Conservation (phyloP, 257 asterid species). For the Linderniella brevidens region DNA sequence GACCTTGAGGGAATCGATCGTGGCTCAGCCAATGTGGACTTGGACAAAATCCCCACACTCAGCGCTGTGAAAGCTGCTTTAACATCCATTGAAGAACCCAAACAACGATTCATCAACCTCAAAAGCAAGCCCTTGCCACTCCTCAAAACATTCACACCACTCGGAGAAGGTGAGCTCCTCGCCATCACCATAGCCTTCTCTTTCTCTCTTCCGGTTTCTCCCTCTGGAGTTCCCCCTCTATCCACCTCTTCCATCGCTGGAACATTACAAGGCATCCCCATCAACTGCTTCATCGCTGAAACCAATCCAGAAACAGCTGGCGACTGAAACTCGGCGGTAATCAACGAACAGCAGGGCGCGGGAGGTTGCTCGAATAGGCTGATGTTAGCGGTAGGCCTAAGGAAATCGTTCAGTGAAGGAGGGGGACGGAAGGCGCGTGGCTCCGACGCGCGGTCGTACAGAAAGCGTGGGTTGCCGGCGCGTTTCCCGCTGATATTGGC, state of each 20-base stretch:
- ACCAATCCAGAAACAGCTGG: conserved; percentile 33
- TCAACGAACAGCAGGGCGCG: conserved; percentile 14
- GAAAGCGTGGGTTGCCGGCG: conserved; percentile 30
- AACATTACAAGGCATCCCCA: conserved; percentile 47
- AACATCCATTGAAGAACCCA: conserved; percentile 47
- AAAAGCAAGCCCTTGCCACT: conserved; percentile 40
- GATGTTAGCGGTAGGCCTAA: conserved; percentile 18
- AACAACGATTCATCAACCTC: conserved; percentile 40
- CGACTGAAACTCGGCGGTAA: conserved; percentile 31
- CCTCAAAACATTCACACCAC: conserved; percentile 7
- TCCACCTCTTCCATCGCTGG: conserved; percentile 31
- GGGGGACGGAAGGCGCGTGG: conserved; percentile 22
- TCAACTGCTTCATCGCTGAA: conserved; percentile 42
- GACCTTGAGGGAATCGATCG: conserved; percentile 88
- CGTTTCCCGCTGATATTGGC: conserved; percentile 50
- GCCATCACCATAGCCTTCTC: conserved; percentile 8
- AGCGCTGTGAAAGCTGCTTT: conserved; percentile 83
- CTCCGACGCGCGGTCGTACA: conserved; percentile 33
- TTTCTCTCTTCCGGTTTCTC: conserved; percentile 6
- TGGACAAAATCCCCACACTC: conserved; percentile 63
- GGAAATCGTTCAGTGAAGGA: conserved; percentile 15
- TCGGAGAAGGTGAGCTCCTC: background rate
- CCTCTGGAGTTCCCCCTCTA: conserved; percentile 34
- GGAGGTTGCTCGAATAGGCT: conserved; percentile 8
- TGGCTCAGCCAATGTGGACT: conserved; percentile 87